Percentiles rank a stretch among this genome's conserved stretches.
These are phyloP conservation scores for Leishmania turanica DNA, from an alignment of 208 protist genomes.

Conservation along the genomic window DNA sequence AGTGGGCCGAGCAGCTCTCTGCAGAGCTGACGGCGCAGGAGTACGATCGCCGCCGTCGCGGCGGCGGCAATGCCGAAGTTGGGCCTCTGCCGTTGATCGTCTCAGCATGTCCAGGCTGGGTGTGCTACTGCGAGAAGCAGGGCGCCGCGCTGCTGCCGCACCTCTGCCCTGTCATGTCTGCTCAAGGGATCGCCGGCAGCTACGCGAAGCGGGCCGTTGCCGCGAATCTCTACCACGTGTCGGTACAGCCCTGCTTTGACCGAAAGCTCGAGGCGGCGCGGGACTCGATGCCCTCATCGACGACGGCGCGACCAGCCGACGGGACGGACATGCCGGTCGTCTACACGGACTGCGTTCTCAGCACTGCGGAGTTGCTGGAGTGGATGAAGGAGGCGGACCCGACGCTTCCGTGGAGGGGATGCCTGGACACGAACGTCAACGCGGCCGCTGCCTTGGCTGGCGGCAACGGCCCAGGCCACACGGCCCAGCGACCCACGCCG, in stretches of 20 bases:
- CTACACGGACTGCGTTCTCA: conserved; percentile 97
- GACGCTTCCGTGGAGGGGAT: conserved; percentile 44
- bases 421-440: conserved; percentile 31
- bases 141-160: conserved; percentile 91
- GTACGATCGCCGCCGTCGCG: conserved; percentile 43
- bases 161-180: conserved; percentile 95
- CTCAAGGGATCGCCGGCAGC: conserved; percentile 96
- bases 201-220: conserved; percentile 74
- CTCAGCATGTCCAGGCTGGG: conserved; percentile 96
- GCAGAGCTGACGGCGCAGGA: conserved; percentile 81
- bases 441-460: background rate
- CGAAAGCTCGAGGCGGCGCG: conserved; percentile 98
- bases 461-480: background rate
- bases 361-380: conserved; percentile 92
- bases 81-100: conserved; percentile 91
- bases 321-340: conserved; percentile 26
- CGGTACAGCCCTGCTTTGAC: conserved; percentile 99
- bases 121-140: conserved; percentile 99
- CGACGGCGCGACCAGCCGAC: background rate
- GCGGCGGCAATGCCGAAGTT: background rate
- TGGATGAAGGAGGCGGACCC: conserved; percentile 76
- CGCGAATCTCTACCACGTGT: conserved; percentile 88
- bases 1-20: conserved; percentile 76
- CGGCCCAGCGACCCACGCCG: background rate
- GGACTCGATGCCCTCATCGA: conserved; percentile 39